A percentile compares a stretch with the other conserved stretches of the same genome.
phyloP scores from a whole-genome alignment of 2,329 filamentous ascomycete genomes.

The Clonostachys rosea region DNA sequence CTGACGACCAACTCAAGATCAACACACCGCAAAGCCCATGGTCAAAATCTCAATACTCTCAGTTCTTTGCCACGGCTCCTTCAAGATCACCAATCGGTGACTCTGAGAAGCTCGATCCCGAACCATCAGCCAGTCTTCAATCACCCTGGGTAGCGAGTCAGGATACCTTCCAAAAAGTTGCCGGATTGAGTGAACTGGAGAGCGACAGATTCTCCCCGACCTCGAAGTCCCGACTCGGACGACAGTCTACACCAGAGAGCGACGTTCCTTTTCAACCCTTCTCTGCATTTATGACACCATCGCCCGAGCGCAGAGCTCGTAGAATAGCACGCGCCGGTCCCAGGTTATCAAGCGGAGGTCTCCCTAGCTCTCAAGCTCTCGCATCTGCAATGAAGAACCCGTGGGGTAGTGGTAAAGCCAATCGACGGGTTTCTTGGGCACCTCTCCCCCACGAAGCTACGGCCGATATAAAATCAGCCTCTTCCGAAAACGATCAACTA shows the following conservation, averaged over 20 bases:
- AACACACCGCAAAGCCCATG: too few relatives aligned
- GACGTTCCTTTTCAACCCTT: constrained; percentile 46
- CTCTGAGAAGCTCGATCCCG: too few relatives aligned
- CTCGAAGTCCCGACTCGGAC: too few relatives aligned
- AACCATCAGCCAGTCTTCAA: too few relatives aligned
- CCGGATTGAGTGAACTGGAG: too few relatives aligned
- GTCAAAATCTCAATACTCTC: too few relatives aligned
- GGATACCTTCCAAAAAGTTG: too few relatives aligned
- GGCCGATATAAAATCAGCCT: neutral
- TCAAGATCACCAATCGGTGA: too few relatives aligned
- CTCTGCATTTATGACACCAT: constrained; percentile 45
- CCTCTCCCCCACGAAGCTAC: constrained; percentile 16
- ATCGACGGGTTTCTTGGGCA: constrained; percentile 30
- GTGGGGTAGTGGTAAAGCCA: constrained; percentile 15
- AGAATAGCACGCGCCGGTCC: constrained; percentile 7
- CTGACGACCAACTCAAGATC: too few relatives aligned
- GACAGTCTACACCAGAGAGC: constrained; percentile 32
- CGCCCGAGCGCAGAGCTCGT: constrained; percentile 27
- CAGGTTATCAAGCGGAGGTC: constrained; percentile 12
- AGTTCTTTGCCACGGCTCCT: too few relatives aligned
- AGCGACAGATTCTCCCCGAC: too few relatives aligned
- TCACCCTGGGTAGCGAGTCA: neutral
- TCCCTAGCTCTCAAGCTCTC: constrained; percentile 26
- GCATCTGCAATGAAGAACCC: constrained; percentile 26
- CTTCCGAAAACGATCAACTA: neutral